Conservation (phyloP, 1,284 basidiomycete species). For the Malassezia japonica region DNA sequence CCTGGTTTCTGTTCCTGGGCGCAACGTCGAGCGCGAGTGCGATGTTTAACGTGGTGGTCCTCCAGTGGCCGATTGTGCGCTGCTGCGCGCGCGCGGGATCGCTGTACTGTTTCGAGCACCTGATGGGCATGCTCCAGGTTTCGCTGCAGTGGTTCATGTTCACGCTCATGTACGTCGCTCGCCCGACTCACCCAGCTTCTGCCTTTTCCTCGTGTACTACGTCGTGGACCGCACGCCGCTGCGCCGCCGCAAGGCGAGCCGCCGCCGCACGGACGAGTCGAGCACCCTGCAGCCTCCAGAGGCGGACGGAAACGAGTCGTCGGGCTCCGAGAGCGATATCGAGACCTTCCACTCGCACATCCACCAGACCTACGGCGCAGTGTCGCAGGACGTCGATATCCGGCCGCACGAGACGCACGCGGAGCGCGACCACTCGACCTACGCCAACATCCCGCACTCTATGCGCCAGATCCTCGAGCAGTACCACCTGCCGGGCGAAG, state of each 20-base stretch:
- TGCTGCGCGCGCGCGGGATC: conserved; percentile 51
- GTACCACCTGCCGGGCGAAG: conserved; percentile 9
- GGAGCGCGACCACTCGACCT: not conserved
- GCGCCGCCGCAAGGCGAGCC: conserved; percentile 43
- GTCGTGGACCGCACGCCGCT: conserved; percentile 52
- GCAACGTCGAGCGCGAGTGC: conserved; percentile 56
- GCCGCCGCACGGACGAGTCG: conserved; percentile 51
- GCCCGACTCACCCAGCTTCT: conserved; percentile 57
- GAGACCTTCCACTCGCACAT: conserved; percentile 44
- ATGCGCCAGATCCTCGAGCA: conserved; percentile 17
- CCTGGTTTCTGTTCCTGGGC: conserved; percentile 86
- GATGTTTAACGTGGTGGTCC: conserved; percentile 56
- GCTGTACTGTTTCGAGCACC: conserved; percentile 63
- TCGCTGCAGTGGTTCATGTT: conserved; percentile 78
- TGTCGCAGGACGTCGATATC: not conserved
- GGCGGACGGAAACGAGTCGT: conserved; percentile 21
- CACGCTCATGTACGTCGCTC: conserved; percentile 61
- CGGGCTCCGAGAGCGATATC: conserved; percentile 37
- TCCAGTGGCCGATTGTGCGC: conserved; percentile 75
- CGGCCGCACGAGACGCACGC: conserved; percentile 4
- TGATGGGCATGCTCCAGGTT: conserved; percentile 76
- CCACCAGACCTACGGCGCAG: conserved; percentile 32
- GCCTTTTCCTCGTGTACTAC: conserved; percentile 85
- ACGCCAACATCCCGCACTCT: conserved; percentile 4
- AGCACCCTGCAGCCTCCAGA: not conserved